Evolutionary conservation across 371 early-diverging fungal species (phyloP).

Genomic region (Circinella minor): DNA sequence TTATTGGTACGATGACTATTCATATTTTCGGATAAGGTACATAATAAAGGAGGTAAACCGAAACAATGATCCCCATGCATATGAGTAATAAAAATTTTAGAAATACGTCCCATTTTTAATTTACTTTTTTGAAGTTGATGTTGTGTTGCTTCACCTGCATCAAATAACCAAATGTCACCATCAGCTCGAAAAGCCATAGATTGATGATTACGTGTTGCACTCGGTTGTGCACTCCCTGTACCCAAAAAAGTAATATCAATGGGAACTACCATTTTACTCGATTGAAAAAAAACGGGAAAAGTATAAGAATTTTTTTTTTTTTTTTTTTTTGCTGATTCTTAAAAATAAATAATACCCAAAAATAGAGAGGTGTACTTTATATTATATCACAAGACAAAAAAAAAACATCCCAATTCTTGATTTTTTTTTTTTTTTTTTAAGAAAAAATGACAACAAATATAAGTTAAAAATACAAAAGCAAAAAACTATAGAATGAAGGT

Average conservation of each 20-base stretch:
- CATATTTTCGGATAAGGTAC: constrained; percentile 51
- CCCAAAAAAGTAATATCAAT: constrained; percentile 69
- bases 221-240: constrained; percentile 77
- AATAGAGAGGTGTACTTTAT: too few species aligned
- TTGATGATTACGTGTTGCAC: constrained; percentile 71
- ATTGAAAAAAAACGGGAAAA: neutral
- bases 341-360: too few species aligned
- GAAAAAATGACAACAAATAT: too few species aligned
- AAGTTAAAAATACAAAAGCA: too few species aligned
- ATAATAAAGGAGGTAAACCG: constrained; percentile 60
- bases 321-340: too few species aligned
- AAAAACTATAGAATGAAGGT: too few species aligned
- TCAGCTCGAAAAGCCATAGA: constrained; percentile 58
- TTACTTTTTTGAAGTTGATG: constrained; percentile 62
- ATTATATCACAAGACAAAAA: too few species aligned
- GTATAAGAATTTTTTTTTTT: neutral
- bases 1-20: constrained; percentile 22
- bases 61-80: constrained; percentile 72
- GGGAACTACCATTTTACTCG: constrained; percentile 19
- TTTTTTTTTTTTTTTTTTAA: too few species aligned
- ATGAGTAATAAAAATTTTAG: constrained; percentile 62
- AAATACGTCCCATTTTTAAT: constrained; percentile 48
- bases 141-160: constrained; percentile 80
- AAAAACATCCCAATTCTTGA: too few species aligned
- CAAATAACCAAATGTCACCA: constrained; percentile 68